phyloP scores from a whole-genome alignment of 2,329 filamentous ascomycete species.

The Macrophomina phaseolina region DNA sequence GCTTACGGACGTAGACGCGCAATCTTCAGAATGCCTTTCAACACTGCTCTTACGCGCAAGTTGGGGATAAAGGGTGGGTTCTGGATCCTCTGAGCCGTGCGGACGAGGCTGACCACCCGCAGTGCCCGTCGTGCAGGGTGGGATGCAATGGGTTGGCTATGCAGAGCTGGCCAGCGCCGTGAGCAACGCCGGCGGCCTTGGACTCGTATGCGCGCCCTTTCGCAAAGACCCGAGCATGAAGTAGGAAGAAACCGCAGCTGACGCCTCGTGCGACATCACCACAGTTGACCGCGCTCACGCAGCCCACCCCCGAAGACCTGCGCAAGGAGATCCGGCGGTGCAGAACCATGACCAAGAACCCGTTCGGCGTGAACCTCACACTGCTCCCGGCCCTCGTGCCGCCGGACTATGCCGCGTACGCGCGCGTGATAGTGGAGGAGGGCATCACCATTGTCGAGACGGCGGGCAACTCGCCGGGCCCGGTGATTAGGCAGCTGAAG shows the following conservation, averaged over 20 bases:
- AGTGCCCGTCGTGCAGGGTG: slow-evolving; percentile 85
- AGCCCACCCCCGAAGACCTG: slow-evolving; percentile 88
- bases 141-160: slow-evolving; percentile 86
- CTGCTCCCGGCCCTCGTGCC: slow-evolving; percentile 88
- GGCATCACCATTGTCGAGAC: slow-evolving; percentile 92
- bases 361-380: slow-evolving; percentile 94
- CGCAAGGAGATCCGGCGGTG: slow-evolving; percentile 92
- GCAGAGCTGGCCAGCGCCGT: slow-evolving; percentile 79
- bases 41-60: slow-evolving; percentile 66
- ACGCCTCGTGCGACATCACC: slow-evolving; percentile 1
- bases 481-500: slow-evolving; percentile 89
- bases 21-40: slow-evolving; percentile 62
- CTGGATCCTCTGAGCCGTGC: slow-evolving; percentile 43
- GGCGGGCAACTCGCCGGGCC: slow-evolving; percentile 86
- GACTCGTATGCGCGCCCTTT: slow-evolving; percentile 57
- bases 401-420: slow-evolving; percentile 91
- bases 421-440: slow-evolving; percentile 91
- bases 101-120: slow-evolving; percentile 10
- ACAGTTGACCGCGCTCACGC: slow-evolving; percentile 81
- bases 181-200: slow-evolving; percentile 71
- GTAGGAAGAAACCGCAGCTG: not conserved
- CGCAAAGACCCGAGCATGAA: slow-evolving; percentile 3
- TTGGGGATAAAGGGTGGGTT: slow-evolving; percentile 62
- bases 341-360: slow-evolving; percentile 75
- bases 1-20: slow-evolving; percentile 7